A percentile compares a stretch with the other conserved stretches of the same genome.
These are phyloP conservation scores for Podospora tetraspora DNA, from an alignment of 495 filamentous ascomycete genomes.

Conservation along the genomic window DNA sequence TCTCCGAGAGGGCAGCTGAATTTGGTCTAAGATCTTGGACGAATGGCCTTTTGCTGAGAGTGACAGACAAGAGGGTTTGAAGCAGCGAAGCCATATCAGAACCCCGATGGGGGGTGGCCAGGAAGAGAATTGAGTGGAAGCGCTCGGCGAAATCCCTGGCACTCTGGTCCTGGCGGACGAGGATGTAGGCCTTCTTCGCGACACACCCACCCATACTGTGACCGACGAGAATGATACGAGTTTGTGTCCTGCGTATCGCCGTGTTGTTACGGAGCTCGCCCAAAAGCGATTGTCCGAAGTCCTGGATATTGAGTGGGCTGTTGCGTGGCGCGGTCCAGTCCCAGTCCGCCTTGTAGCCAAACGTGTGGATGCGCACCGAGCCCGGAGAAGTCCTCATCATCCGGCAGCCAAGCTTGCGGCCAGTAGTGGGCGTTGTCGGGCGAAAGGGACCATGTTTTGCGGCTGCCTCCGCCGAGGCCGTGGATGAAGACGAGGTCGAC, in stretches of 20 bases:
- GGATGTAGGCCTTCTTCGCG: constrained; percentile 42
- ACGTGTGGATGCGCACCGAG: constrained; percentile 24
- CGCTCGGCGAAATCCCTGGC: constrained; percentile 28
- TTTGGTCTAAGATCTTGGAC: constrained; percentile 22
- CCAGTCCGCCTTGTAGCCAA: constrained; percentile 32
- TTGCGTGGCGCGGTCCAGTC: constrained; percentile 16
- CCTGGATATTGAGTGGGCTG: constrained; percentile 38
- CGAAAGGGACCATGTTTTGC: constrained; percentile 30
- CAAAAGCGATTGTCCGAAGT: constrained; percentile 43
- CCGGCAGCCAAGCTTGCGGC: constrained; percentile 30
- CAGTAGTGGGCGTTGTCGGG: constrained; percentile 23
- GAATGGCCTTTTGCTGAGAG: constrained; percentile 21
- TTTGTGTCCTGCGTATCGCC: constrained; percentile 22
- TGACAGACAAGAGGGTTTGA: constrained; percentile 31
- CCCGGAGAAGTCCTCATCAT: constrained; percentile 24
- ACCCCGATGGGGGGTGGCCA: constrained; percentile 50
- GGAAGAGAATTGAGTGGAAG: constrained; percentile 45
- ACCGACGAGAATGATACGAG: constrained; percentile 42
- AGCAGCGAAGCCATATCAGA: constrained; percentile 41
- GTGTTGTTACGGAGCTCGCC: constrained; percentile 35
- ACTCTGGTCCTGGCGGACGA: constrained; percentile 24
- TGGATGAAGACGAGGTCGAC: constrained; percentile 40
- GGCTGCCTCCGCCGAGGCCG: constrained; percentile 30
- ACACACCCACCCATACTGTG: constrained; percentile 54
- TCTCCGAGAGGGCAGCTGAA: constrained; percentile 13